Evolutionary conservation across 768 basidiomycete genomes (phyloP), one percentile per base, ranked within the genome.

Genomic region (Boletus bicolor): DNA sequence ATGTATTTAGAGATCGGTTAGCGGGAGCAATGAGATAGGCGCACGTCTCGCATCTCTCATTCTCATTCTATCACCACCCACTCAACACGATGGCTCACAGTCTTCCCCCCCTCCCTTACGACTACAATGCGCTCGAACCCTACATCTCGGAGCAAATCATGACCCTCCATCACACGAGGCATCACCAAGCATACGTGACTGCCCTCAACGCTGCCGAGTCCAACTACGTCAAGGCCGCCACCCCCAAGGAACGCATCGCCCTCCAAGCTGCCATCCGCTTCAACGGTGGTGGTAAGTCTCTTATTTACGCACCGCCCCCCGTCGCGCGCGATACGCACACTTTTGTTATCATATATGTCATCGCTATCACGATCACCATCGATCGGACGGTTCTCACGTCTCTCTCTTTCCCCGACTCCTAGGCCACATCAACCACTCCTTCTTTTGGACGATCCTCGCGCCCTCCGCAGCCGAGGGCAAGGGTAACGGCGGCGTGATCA

Each of bases 401-500:
- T 17, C 9, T 7, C 10, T 24, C 21, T 24, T 39, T 41, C 12
- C 19, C 1, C 41, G n/a, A 15, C 10, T 4, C 11, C 6, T 26
- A 88, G 87, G 89, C 10, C 93, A 91, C 75, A 90, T 94, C 80
- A 93, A 94, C 76, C 92, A 93, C 78, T 89, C 93, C 50, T 84
- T 95, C 56, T 98, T 98, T 82, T 97, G 95, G 95, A 88, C 83
- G 77, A 95, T 94, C 79, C 80, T 97, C 53, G 86, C 92, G 3
- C 90, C 90, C 2, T 65, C 82, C 28, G 70, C 76, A 5, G 62
- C 68, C 15, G 76, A 78, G 62, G 70, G 76, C 61, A 83, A 82
- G 67, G 86, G 86, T 26, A 68, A 62, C 37, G 89, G 89, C 15
- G 88, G 87, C 47, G 68, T 67, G 7, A 76, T 89, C 65, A 74